Conservation (phyloP, 768 basidiomycete genomes). For the Sporobolomyces phaffii region DNA sequence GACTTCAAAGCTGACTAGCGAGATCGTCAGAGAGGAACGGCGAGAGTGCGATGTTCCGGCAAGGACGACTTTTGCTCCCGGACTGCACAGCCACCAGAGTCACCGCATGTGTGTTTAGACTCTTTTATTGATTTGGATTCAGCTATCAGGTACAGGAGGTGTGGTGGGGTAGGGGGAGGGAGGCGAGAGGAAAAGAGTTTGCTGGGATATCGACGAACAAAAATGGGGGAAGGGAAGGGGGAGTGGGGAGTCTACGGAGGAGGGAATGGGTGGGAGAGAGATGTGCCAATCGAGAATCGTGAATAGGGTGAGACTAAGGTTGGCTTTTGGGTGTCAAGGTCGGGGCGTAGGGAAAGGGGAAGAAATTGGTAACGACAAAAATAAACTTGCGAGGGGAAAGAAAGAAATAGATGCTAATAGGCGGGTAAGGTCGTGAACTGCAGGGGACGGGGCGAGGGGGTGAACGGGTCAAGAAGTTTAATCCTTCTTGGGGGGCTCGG, state of each 20-base stretch:
- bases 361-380: not conserved
- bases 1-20: too few relatives aligned
- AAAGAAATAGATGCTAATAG: not conserved
- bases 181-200: not conserved
- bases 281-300: not conserved
- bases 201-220: not conserved
- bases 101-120: too few relatives aligned
- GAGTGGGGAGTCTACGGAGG: not conserved
- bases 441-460: not conserved
- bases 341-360: too few relatives aligned
- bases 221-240: not conserved
- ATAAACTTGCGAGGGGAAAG: not conserved
- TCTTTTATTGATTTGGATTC: too few relatives aligned
- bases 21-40: not conserved
- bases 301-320: too few relatives aligned
- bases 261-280: not conserved
- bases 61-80: too few relatives aligned
- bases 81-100: too few relatives aligned
- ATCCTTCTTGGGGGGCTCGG: conserved; percentile 19
- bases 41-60: too few relatives aligned
- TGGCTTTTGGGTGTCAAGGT: not conserved
- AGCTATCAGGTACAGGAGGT: not conserved
- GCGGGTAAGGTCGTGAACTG: not conserved
- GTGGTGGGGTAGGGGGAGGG: too few relatives aligned
- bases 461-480: not conserved